Evolutionary conservation across 225 moss, liverwort and hornwort genomes (phyloP).

Genomic region (Polytrichum formosum): DNA sequence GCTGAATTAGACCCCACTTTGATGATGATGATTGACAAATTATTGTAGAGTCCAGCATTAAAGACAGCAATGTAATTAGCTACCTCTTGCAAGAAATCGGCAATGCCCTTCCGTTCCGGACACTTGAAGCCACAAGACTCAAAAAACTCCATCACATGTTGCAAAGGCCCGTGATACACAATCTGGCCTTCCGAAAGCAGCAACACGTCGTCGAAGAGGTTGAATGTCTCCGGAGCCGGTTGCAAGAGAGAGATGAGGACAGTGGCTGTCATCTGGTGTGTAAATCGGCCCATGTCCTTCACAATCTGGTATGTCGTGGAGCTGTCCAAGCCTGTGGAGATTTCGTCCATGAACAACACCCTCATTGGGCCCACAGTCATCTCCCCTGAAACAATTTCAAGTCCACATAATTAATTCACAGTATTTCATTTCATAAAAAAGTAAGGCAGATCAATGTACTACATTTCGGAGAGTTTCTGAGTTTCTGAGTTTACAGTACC

Average conservation of each 20-base stretch:
- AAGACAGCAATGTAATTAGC: constrained; percentile 14
- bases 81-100: constrained; percentile 74
- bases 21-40: too few species aligned
- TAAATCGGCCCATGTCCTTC: constrained; percentile 39
- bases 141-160: constrained; percentile 44
- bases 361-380: constrained; percentile 69
- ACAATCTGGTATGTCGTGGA: constrained; percentile 68
- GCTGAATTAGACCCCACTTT: too few species aligned
- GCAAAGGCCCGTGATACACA: constrained; percentile 54
- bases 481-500: constrained; percentile 12
- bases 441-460: too few species aligned
- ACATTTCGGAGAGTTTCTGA: too few species aligned
- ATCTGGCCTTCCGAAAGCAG: constrained; percentile 68
- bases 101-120: constrained; percentile 65
- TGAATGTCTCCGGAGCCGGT: constrained; percentile 65
- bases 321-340: constrained; percentile 72
- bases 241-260: constrained; percentile 63
- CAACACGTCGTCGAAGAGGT: constrained; percentile 61
- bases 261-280: constrained; percentile 42
- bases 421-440: constrained; percentile 1
- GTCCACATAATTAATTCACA: too few species aligned
- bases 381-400: constrained; percentile 37
- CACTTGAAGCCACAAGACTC: constrained; percentile 63
- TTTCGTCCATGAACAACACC: constrained; percentile 68
- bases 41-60: too few species aligned